phyloP scores from a whole-genome alignment of 2,329 filamentous ascomycete genomes.

The Colletotrichum sp. region DNA sequence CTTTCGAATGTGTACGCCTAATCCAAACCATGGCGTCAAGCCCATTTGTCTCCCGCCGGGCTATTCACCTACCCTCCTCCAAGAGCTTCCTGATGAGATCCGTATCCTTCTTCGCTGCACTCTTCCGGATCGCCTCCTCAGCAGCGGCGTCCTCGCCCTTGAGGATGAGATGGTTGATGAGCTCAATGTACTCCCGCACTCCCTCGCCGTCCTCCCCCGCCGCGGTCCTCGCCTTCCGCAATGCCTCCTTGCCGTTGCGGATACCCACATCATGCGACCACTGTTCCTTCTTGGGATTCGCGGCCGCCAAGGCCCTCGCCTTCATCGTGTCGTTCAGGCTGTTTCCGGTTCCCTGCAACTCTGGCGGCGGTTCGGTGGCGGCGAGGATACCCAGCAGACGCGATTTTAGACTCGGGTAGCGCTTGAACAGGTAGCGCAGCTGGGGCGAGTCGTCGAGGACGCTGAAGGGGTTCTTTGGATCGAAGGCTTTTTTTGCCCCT shows the following conservation, averaged over 20 bases:
- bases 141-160: slow-evolving; percentile 30
- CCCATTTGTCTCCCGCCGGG: slow-evolving; percentile 22
- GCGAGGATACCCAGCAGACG: slow-evolving; percentile 54
- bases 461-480: slow-evolving; percentile 50
- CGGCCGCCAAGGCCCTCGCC: slow-evolving; percentile 16
- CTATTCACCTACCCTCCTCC: slow-evolving; percentile 41
- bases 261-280: slow-evolving; percentile 67
- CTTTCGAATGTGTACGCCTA: not conserved
- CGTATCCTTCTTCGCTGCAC: slow-evolving; percentile 52
- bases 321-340: slow-evolving; percentile 22
- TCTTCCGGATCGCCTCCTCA: slow-evolving; percentile 45
- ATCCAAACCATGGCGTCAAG: not conserved
- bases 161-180: slow-evolving; percentile 56
- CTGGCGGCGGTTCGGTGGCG: slow-evolving; percentile 51
- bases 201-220: slow-evolving; percentile 62
- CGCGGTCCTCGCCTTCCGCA: slow-evolving; percentile 54
- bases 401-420: slow-evolving; percentile 54
- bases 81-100: slow-evolving; percentile 55
- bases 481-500: slow-evolving; percentile 19
- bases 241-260: slow-evolving; percentile 56
- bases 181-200: slow-evolving; percentile 64
- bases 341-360: slow-evolving; percentile 1
- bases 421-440: slow-evolving; percentile 54
- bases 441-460: slow-evolving; percentile 56
- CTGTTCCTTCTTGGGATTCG: slow-evolving; percentile 37